These are phyloP conservation scores for Lentinula edodes DNA, from an alignment of 768 basidiomycete species.

Conservation along the genomic window DNA sequence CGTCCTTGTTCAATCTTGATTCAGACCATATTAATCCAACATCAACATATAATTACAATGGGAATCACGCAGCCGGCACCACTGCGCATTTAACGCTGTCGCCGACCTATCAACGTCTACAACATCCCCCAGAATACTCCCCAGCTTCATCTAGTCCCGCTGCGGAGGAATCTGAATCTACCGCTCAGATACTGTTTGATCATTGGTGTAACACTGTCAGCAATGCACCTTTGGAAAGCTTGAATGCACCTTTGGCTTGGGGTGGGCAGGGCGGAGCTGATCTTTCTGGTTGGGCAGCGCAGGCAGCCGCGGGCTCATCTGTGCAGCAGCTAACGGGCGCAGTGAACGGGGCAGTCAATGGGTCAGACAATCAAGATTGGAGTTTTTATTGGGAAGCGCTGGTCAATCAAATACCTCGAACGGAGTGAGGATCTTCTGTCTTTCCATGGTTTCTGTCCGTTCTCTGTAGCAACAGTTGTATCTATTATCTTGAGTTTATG, in stretches of 20 bases:
- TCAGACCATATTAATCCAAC: constrained; percentile 15
- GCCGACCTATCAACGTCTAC: constrained; percentile 57
- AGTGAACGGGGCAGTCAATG: constrained; percentile 41
- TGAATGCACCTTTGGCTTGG: constrained; percentile 50
- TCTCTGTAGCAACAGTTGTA: background rate
- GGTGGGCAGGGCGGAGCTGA: constrained; percentile 52
- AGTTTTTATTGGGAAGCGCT: constrained; percentile 80
- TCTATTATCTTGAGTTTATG: background rate
- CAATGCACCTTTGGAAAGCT: constrained; percentile 52
- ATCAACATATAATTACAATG: constrained; percentile 5
- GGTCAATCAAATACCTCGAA: constrained; percentile 46
- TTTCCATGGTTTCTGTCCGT: background rate
- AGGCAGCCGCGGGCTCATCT: constrained; percentile 23
- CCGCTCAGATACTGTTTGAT: constrained; percentile 74
- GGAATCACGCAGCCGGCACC: background rate
- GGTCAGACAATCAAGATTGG: constrained; percentile 65
- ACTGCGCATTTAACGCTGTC: constrained; percentile 21
- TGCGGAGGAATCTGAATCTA: constrained; percentile 65
- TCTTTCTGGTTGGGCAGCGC: constrained; percentile 53
- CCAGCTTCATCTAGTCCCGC: constrained; percentile 65
- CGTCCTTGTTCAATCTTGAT: constrained; percentile 15
- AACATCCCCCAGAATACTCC: constrained; percentile 49
- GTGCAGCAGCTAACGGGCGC: constrained; percentile 23
- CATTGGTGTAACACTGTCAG: constrained; percentile 84
- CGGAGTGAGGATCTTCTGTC: constrained; percentile 24